Conservation (phyloP, 768 basidiomycete species). For the Suillus placidus region DNA sequence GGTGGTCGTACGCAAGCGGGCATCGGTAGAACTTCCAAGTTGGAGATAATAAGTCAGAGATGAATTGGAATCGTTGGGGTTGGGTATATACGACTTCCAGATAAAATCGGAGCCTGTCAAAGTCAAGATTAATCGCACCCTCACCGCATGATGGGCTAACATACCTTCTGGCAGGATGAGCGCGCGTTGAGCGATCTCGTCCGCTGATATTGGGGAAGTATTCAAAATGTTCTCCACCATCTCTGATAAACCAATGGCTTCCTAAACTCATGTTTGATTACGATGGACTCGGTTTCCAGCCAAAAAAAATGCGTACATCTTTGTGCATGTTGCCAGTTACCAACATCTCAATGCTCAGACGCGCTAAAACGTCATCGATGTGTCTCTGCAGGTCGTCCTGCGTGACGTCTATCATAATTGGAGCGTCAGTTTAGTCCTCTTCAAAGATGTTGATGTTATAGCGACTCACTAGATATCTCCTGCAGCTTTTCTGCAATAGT, state of each 20-base stretch:
- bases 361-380: conserved; percentile 56
- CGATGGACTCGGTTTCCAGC: neutral
- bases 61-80: conserved; percentile 86
- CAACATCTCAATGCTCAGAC: conserved; percentile 71
- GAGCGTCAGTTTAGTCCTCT: neutral
- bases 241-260: conserved; percentile 73
- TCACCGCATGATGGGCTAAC: conserved; percentile 13
- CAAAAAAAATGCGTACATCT: conserved; percentile 54
- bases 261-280: conserved; percentile 45
- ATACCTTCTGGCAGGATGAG: conserved; percentile 75
- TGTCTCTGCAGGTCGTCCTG: conserved; percentile 70
- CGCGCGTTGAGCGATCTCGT: conserved; percentile 55
- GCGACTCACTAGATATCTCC: conserved; percentile 69
- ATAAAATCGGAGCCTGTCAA: conserved; percentile 67
- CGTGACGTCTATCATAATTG: conserved; percentile 57
- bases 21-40: conserved; percentile 69
- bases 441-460: neutral
- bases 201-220: conserved; percentile 53
- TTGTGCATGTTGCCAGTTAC: conserved; percentile 84
- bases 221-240: conserved; percentile 69
- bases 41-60: conserved; percentile 85
- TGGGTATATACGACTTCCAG: conserved; percentile 68
- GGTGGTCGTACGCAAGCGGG: conserved; percentile 63
- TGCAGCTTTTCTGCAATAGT: conserved; percentile 75
- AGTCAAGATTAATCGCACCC: conserved; percentile 17